Conservation (phyloP, 768 basidiomycete species). For the Boletellus sp. region DNA sequence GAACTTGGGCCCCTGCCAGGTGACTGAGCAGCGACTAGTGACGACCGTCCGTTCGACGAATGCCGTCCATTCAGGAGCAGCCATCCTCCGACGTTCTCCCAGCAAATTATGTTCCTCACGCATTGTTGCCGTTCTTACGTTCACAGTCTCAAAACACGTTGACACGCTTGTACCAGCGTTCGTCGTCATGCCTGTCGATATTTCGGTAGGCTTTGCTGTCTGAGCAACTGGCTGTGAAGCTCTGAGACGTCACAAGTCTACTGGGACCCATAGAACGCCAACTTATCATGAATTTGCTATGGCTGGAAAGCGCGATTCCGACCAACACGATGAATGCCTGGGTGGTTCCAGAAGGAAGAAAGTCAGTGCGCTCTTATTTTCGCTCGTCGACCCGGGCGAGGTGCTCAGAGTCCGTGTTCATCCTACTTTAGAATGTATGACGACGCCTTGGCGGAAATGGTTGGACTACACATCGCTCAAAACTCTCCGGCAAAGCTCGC, state of each 20-base stretch:
- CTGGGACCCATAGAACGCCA: constrained; percentile 78
- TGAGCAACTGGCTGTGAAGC: not conserved
- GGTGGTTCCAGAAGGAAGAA: constrained; percentile 71
- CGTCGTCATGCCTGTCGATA: constrained; percentile 86
- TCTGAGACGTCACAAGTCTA: constrained; percentile 44
- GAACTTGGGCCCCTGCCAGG: too few species aligned
- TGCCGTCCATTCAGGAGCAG: constrained; percentile 24
- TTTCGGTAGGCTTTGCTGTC: constrained; percentile 57
- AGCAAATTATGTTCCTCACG: constrained; percentile 49
- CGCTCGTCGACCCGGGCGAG: not conserved
- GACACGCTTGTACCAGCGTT: constrained; percentile 75
- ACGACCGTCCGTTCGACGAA: too few species aligned
- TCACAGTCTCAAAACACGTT: constrained; percentile 75
- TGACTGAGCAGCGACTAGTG: too few species aligned
- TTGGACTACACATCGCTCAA: constrained; percentile 66
- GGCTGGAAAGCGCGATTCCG: constrained; percentile 76
- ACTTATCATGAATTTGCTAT: constrained; percentile 81
- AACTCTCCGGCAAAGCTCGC: constrained; percentile 57
- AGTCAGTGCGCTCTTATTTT: constrained; percentile 40
- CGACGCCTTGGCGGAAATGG: constrained; percentile 58
- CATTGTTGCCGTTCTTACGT: constrained; percentile 74
- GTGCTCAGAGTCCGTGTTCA: constrained; percentile 1
- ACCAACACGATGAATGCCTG: constrained; percentile 69
- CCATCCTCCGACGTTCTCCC: constrained; percentile 8
- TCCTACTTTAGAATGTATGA: constrained; percentile 59